Conservation (phyloP, 2,329 filamentous ascomycete genomes). For the Colletotrichum lini region DNA sequence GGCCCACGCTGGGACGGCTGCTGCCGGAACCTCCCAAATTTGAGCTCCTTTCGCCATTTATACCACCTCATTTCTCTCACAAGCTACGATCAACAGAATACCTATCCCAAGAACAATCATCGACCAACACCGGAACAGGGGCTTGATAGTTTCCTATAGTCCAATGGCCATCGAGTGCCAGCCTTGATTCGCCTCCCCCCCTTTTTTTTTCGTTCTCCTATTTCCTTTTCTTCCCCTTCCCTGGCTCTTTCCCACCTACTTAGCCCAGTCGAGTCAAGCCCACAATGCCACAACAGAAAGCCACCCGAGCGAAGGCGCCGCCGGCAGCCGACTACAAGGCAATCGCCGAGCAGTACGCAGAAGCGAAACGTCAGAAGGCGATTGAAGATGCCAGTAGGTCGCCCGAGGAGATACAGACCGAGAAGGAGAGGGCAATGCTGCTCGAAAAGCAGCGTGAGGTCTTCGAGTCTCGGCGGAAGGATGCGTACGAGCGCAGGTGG, state of each 20-base stretch:
- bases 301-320: slow-evolving; percentile 32
- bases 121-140: slow-evolving; percentile 31
- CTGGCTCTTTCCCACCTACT: not conserved
- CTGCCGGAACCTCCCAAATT: slow-evolving; percentile 33
- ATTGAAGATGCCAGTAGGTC: slow-evolving; percentile 55
- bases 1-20: slow-evolving; percentile 18
- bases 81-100: slow-evolving; percentile 19
- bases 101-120: slow-evolving; percentile 5
- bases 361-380: slow-evolving; percentile 66
- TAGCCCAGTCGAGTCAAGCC: slow-evolving; percentile 5
- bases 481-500: slow-evolving; percentile 67
- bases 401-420: slow-evolving; percentile 40
- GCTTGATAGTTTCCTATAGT: slow-evolving; percentile 29
- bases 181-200: slow-evolving; percentile 28
- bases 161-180: slow-evolving; percentile 40
- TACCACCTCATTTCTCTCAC: slow-evolving; percentile 14
- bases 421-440: slow-evolving; percentile 53
- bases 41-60: slow-evolving; percentile 34
- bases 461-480: slow-evolving; percentile 64
- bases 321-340: slow-evolving; percentile 63
- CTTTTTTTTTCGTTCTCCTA: slow-evolving; percentile 30
- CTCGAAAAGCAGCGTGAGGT: slow-evolving; percentile 62
- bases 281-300: slow-evolving; percentile 41
- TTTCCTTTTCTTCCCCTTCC: slow-evolving; percentile 6
- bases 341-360: slow-evolving; percentile 68